Evolutionary conservation across 2,329 filamentous ascomycete genomes (phyloP).

Genomic region (Ophiosphaerella narmari): DNA sequence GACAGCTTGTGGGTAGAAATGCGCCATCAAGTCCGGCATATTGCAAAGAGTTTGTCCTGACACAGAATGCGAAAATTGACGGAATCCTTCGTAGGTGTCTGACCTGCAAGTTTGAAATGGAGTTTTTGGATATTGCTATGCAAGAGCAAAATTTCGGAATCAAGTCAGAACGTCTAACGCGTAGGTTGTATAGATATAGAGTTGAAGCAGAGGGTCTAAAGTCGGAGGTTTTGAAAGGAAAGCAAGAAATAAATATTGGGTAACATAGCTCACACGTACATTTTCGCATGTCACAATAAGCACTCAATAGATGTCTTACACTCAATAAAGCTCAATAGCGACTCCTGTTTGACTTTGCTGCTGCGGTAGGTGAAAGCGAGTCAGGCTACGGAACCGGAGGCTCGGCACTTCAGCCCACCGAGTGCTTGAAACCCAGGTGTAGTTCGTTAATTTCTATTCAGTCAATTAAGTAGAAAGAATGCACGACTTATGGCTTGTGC

Average conservation of each 20-base stretch:
- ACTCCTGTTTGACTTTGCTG: conserved; percentile 11
- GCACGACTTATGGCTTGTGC: neutral
- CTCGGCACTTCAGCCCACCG: neutral
- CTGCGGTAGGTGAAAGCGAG: conserved; percentile 18
- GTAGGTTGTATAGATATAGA: too few relatives aligned
- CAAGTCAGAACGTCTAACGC: too few relatives aligned
- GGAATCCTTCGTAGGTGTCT: neutral
- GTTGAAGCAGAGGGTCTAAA: too few relatives aligned
- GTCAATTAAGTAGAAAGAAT: conserved; percentile 1
- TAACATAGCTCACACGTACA: neutral
- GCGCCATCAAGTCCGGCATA: conserved; percentile 10
- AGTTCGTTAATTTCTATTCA: conserved; percentile 4
- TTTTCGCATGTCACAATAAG: neutral
- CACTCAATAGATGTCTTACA: conserved; percentile 1
- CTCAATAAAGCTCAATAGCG: conserved; percentile 33
- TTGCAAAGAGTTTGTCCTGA: neutral
- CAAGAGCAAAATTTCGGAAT: too few relatives aligned
- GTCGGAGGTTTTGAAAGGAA: neutral
- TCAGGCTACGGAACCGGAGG: neutral
- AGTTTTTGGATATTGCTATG: too few relatives aligned
- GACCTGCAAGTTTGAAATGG: neutral
- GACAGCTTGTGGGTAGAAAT: conserved; percentile 43
- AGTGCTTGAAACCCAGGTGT: conserved; percentile 3
- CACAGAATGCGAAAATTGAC: neutral
- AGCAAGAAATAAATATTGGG: neutral